Evolutionary conservation across 2,329 filamentous ascomycete species (phyloP).

Genomic region (Ascochyta fabae): DNA sequence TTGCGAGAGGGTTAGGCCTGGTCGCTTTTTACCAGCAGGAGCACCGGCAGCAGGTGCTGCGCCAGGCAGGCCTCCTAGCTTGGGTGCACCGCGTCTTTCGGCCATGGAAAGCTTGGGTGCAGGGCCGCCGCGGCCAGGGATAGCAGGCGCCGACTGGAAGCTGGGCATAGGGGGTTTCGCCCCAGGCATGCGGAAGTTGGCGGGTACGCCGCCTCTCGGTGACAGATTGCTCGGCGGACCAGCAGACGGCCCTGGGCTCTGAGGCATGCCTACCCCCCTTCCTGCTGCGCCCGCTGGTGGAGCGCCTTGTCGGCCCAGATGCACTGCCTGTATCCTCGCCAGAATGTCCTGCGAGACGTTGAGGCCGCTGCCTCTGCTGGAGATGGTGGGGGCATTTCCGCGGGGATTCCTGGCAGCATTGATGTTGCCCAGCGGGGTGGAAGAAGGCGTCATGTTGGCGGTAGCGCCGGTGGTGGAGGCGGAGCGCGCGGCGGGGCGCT

Average conservation of each 20-base stretch:
- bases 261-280: constrained; percentile 30
- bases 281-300: constrained; percentile 47
- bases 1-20: constrained; percentile 52
- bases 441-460: constrained; percentile 75
- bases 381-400: constrained; percentile 50
- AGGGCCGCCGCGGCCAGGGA: constrained; percentile 53
- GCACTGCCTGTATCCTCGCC: constrained; percentile 73
- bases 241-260: constrained; percentile 34
- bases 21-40: constrained; percentile 49
- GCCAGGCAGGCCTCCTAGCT: constrained; percentile 55
- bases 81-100: constrained; percentile 59
- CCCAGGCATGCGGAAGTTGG: constrained; percentile 52
- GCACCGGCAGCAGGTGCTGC: constrained; percentile 38
- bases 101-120: constrained; percentile 66
- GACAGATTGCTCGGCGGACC: constrained; percentile 20
- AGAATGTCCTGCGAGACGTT: constrained; percentile 67
- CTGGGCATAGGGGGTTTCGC: constrained; percentile 49
- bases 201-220: constrained; percentile 48
- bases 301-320: constrained; percentile 67
- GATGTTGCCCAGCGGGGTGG: constrained; percentile 80
- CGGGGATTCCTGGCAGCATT: constrained; percentile 68
- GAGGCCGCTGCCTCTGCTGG: constrained; percentile 58
- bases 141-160: constrained; percentile 57
- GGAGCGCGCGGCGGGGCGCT: constrained; percentile 63
- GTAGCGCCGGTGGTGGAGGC: constrained; percentile 60